Percentiles rank a stretch among this genome's conserved stretches.
phyloP scores from a whole-genome alignment of 2,329 filamentous ascomycete genomes.

The Truncatella angustata region DNA sequence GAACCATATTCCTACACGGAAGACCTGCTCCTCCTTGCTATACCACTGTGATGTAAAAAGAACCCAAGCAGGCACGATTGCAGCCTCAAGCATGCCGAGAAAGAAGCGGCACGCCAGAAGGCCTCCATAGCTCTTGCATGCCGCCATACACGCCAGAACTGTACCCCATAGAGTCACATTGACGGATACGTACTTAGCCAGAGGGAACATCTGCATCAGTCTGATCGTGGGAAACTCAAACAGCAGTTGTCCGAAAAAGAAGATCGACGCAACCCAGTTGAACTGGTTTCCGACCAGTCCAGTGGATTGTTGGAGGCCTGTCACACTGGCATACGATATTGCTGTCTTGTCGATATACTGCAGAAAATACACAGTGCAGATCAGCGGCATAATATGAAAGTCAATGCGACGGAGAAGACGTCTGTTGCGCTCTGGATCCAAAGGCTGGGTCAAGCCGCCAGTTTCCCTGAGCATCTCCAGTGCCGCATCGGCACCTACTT shows the following conservation, averaged over 20 bases:
- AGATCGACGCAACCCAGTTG: slow-evolving; percentile 33
- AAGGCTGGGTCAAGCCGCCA: slow-evolving; percentile 12
- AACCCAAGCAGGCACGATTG: slow-evolving; percentile 25
- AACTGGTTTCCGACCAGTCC: slow-evolving; percentile 39
- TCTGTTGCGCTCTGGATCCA: slow-evolving; percentile 14
- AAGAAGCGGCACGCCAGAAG: slow-evolving; percentile 44
- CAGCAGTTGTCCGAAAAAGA: slow-evolving; percentile 29
- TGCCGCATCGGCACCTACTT: slow-evolving; percentile 16
- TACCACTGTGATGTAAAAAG: slow-evolving; percentile 31
- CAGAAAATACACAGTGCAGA: slow-evolving; percentile 21
- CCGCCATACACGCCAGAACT: slow-evolving; percentile 39
- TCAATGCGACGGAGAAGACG: slow-evolving; percentile 19
- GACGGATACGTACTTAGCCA: slow-evolving; percentile 35
- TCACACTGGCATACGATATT: slow-evolving; percentile 21
- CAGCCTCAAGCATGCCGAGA: slow-evolving; percentile 44
- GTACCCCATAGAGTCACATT: slow-evolving; percentile 34
- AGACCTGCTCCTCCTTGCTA: slow-evolving; percentile 21
- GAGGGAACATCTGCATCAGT: slow-evolving; percentile 35
- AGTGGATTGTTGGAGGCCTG: slow-evolving; percentile 22
- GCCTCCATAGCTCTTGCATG: slow-evolving; percentile 37
- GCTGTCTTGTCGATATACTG: slow-evolving; percentile 21
- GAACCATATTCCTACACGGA: slow-evolving; percentile 24
- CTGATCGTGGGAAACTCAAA: slow-evolving; percentile 38
- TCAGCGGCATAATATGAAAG: slow-evolving; percentile 18
- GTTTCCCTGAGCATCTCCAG: slow-evolving; percentile 18